Percentiles rank a stretch among this genome's conserved stretches.
These are phyloP conservation scores for Trichophyton mentagrophytes DNA, from an alignment of 2,329 filamentous ascomycete species.

Conservation along the genomic window DNA sequence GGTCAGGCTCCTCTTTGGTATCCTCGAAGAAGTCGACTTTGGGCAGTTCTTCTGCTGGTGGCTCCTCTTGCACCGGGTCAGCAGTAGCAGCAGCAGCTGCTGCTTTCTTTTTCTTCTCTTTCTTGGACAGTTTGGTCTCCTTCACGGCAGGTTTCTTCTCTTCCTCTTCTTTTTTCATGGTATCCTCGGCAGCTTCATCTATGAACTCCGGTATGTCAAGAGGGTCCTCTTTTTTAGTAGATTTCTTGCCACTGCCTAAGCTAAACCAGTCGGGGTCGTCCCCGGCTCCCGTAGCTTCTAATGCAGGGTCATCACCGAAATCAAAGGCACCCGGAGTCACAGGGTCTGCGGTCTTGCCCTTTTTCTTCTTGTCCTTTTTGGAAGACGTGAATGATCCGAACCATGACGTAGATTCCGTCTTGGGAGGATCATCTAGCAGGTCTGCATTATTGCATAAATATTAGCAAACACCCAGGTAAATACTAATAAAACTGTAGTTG, in stretches of 20 bases:
- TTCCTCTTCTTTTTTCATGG: neutral
- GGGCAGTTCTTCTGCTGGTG: constrained; percentile 17
- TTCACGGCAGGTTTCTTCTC: constrained; percentile 1
- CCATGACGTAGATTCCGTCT: neutral
- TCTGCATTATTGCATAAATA: neutral
- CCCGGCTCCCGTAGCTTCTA: neutral
- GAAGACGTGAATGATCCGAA: neutral
- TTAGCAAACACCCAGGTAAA: neutral
- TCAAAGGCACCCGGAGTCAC: neutral
- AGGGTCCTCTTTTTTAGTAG: neutral
- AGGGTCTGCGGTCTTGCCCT: neutral
- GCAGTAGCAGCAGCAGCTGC: constrained; percentile 9
- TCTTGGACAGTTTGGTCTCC: constrained; percentile 16
- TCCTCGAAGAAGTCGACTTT: constrained; percentile 9
- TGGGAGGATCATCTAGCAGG: neutral
- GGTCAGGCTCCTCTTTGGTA: constrained; percentile 15
- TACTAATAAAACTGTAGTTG: neutral
- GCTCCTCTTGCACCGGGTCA: constrained; percentile 23
- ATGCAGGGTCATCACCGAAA: neutral
- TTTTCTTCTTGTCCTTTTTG: constrained; percentile 3
- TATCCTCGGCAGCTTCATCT: neutral
- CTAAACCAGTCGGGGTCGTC: neutral
- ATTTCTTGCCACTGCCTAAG: neutral
- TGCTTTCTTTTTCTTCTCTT: constrained; percentile 17
- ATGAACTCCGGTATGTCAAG: neutral